Evolutionary conservation across 441 rosid species (phyloP).

Genomic region (Macaranga tanarius): DNA sequence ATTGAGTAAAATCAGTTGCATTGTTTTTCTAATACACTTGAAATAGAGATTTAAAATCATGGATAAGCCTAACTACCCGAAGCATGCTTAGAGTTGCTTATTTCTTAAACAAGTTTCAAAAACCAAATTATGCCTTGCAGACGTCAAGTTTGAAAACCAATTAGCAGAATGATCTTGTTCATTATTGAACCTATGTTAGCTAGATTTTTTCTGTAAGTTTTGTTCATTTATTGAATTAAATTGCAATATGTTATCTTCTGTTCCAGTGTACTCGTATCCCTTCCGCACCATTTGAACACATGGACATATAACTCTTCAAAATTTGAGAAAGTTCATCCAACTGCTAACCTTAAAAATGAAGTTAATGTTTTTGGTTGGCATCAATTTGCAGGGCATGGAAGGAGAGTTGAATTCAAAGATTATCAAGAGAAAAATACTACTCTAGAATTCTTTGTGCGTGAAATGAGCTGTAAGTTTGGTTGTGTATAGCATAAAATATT

Average conservation of each 20-base stretch:
- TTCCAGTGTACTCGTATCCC: no score
- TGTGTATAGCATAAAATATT: not conserved
- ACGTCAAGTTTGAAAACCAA: no score
- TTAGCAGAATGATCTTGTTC: no score
- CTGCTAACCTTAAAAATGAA: conserved; percentile 13
- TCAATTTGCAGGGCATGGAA: conserved; percentile 40
- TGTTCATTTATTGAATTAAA: not conserved
- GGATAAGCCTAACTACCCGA: no score
- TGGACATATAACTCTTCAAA: no score
- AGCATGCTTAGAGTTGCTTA: no score
- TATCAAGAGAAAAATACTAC: conserved; percentile 33
- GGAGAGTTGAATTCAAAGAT: conserved; percentile 44
- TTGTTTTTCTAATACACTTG: no score
- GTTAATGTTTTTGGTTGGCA: conserved; percentile 20
- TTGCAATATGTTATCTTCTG: not conserved
- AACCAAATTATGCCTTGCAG: no score
- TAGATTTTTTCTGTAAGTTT: not conserved
- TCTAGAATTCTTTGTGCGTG: conserved; percentile 34
- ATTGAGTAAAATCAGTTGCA: not conserved
- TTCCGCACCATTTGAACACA: no score
- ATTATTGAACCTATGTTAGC: not conserved
- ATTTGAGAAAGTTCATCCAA: conserved; percentile 1
- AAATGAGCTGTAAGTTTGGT: not conserved
- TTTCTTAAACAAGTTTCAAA: no score
- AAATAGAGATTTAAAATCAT: no score